These are phyloP conservation scores for Calonectria pauciramosa DNA, from an alignment of 2,329 filamentous ascomycete species.

Conservation along the genomic window DNA sequence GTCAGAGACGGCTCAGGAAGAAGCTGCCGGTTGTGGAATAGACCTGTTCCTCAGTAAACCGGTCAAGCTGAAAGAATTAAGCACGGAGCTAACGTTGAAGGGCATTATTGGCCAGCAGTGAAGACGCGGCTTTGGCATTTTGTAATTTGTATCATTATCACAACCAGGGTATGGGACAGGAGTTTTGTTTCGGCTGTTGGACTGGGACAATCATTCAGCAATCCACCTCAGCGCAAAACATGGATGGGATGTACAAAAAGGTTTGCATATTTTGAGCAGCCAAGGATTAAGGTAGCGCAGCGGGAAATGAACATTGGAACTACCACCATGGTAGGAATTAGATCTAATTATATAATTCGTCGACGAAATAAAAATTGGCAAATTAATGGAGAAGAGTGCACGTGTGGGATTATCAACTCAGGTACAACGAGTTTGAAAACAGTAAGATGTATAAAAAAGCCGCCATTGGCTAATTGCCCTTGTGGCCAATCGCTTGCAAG, in stretches of 20 bases:
- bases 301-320: background rate
- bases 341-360: background rate
- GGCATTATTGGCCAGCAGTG: background rate
- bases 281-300: background rate
- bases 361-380: no score
- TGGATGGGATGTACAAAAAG: background rate
- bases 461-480: no score
- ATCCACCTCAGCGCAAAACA: background rate
- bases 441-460: no score
- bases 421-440: background rate
- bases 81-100: conserved; percentile 1
- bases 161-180: background rate
- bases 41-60: conserved; percentile 69
- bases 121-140: background rate
- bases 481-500: no score
- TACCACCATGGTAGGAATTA: background rate
- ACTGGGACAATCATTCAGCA: background rate
- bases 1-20: conserved; percentile 62
- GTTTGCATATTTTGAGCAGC: background rate
- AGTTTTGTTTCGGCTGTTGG: background rate
- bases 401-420: background rate
- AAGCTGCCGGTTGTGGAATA: conserved; percentile 66
- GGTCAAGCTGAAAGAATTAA: conserved; percentile 58
- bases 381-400: background rate
- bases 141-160: background rate